Evolutionary conservation across 169 alveolate genomes (phyloP).

Genomic region (Cryptosporidium tyzzeri): DNA sequence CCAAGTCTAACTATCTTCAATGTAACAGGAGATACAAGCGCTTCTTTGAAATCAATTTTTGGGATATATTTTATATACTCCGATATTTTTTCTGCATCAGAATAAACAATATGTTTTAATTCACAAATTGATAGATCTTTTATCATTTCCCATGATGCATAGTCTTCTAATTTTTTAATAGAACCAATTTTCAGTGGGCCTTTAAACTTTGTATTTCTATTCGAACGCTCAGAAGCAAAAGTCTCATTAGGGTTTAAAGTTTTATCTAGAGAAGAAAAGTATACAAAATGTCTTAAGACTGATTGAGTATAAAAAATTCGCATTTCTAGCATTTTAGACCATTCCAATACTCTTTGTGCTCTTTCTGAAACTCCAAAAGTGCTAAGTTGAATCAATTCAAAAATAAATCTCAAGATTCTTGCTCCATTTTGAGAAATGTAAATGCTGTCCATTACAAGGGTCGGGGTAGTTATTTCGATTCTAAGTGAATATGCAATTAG

Average conservation of each 20-base stretch:
- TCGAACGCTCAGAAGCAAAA: constrained; percentile 35
- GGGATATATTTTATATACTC: constrained; percentile 87
- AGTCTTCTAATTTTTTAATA: constrained; percentile 64
- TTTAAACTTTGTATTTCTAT: constrained; percentile 72
- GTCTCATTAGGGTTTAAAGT: constrained; percentile 71
- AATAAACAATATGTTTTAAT: constrained; percentile 76
- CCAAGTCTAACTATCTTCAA: constrained; percentile 86
- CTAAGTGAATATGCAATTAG: constrained; percentile 90
- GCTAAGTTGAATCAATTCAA: constrained; percentile 85
- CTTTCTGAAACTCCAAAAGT: constrained; percentile 84
- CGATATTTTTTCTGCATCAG: constrained; percentile 79
- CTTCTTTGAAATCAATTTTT: constrained; percentile 83
- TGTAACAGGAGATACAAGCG: constrained; percentile 86
- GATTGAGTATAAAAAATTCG: constrained; percentile 84
- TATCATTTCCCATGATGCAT: constrained; percentile 79
- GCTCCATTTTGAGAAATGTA: constrained; percentile 93
- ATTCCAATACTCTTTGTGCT: constrained; percentile 86
- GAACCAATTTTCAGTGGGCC: constrained; percentile 73
- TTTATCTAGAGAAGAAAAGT: constrained; percentile 79
- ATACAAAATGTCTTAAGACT: constrained; percentile 87
- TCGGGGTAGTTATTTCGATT: constrained; percentile 85
- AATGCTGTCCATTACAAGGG: constrained; percentile 92
- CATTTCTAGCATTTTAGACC: constrained; percentile 87
- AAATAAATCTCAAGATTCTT: constrained; percentile 92
- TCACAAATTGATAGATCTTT: constrained; percentile 76